Conservation (phyloP, 352 stramenopile genomes). For the Aphanomyces cochlioides region DNA sequence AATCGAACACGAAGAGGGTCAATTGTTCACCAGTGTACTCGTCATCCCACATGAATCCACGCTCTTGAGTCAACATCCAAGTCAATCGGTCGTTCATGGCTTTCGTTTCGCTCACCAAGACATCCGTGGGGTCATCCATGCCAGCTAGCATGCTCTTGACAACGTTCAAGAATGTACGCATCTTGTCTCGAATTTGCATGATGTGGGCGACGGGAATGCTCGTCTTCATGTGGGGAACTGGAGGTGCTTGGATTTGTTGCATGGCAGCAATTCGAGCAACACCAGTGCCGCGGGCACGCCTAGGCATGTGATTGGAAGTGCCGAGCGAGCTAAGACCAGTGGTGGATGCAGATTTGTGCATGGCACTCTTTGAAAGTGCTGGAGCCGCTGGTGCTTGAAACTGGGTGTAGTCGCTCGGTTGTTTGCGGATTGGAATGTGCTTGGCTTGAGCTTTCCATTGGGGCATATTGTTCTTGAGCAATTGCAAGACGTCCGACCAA, state of each 20-base stretch:
- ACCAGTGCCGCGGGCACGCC: slow-evolving; percentile 72
- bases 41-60: slow-evolving; percentile 98
- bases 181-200: slow-evolving; percentile 92
- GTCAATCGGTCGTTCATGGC: slow-evolving; percentile 93
- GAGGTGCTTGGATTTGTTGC: slow-evolving; percentile 61
- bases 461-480: slow-evolving; percentile 62
- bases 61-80: slow-evolving; percentile 95
- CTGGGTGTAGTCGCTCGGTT: slow-evolving; percentile 76
- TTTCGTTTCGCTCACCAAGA: slow-evolving; percentile 78
- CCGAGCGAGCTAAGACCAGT: slow-evolving; percentile 75
- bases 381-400: slow-evolving; percentile 60
- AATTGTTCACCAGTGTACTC: slow-evolving; percentile 95
- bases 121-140: slow-evolving; percentile 68
- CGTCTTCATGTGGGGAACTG: slow-evolving; percentile 51
- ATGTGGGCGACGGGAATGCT: slow-evolving; percentile 77
- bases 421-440: slow-evolving; percentile 75
- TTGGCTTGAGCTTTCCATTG: slow-evolving; percentile 79
- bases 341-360: slow-evolving; percentile 88
- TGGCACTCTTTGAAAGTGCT: slow-evolving; percentile 44
- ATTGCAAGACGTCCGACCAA: slow-evolving; percentile 62
- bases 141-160: slow-evolving; percentile 80
- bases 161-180: slow-evolving; percentile 91
- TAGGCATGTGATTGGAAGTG: slow-evolving; percentile 49
- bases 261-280: slow-evolving; percentile 79
- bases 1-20: slow-evolving; percentile 80